Percentiles rank a stretch among this genome's conserved stretches.
Evolutionary conservation across 2,329 filamentous ascomycete species (phyloP).

Genomic region (Ilyonectria sp.): DNA sequence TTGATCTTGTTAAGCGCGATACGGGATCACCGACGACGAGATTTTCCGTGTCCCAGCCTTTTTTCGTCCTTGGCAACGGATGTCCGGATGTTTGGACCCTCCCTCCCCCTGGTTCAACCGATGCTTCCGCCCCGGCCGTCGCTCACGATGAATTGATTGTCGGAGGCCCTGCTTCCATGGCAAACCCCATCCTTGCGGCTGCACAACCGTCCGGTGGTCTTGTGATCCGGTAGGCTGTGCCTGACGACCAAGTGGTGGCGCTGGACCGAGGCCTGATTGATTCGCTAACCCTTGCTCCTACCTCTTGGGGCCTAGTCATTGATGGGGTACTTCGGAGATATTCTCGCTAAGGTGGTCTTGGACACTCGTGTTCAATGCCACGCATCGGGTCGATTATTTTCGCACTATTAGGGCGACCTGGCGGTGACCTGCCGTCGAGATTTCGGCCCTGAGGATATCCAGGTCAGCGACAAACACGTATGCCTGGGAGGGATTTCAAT

Average conservation of each 20-base stretch:
- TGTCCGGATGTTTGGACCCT: neutral
- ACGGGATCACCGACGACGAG: slow-evolving; percentile 44
- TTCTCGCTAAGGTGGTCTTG: slow-evolving; percentile 39
- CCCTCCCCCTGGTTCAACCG: neutral
- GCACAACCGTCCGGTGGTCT: too few relatives aligned
- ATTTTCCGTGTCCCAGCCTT: slow-evolving; percentile 41
- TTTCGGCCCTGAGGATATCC: neutral
- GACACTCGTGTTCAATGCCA: slow-evolving; percentile 45
- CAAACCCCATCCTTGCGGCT: slow-evolving; percentile 34
- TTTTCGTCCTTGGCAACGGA: too few relatives aligned
- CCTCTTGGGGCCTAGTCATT: slow-evolving; percentile 48
- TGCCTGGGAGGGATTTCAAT: too few relatives aligned
- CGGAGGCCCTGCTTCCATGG: slow-evolving; percentile 17
- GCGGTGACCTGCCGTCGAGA: slow-evolving; percentile 4
- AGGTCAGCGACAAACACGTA: too few relatives aligned
- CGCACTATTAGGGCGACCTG: neutral
- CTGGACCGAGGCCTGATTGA: slow-evolving; percentile 27
- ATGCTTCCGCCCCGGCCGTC: too few relatives aligned
- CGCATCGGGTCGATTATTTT: slow-evolving; percentile 46
- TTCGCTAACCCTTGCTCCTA: slow-evolving; percentile 43
- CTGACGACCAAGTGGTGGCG: slow-evolving; percentile 1
- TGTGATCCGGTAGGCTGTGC: neutral
- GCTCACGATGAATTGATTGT: too few relatives aligned
- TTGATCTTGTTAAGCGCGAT: slow-evolving; percentile 41
- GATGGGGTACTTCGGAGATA: slow-evolving; percentile 39